Evolutionary conservation across 148 eudicot genomes (phyloP).

Genomic region (Amaranthus hypochondriacus): DNA sequence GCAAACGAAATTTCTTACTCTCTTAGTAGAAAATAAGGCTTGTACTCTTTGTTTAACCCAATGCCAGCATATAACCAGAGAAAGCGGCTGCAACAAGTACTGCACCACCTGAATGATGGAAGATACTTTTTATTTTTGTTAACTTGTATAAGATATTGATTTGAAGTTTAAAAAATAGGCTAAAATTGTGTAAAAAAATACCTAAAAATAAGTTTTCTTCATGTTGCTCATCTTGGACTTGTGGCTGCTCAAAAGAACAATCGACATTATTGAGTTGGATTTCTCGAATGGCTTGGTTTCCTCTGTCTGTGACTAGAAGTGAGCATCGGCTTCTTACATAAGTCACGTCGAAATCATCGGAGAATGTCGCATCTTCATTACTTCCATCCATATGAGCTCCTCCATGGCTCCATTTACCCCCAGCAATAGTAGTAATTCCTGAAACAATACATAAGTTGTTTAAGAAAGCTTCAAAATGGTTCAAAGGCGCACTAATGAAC

Average conservation of each 20-base stretch:
- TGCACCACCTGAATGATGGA: slow-evolving; percentile 46
- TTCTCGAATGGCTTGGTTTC: slow-evolving; percentile 82
- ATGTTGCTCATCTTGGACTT: slow-evolving; percentile 19
- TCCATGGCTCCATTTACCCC: slow-evolving; percentile 63
- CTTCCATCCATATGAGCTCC: slow-evolving; percentile 68
- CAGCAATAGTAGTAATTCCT: slow-evolving; percentile 89
- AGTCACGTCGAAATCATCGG: slow-evolving; percentile 70
- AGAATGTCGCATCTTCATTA: slow-evolving; percentile 70
- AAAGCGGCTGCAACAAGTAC: slow-evolving; percentile 66
- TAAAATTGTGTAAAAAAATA: slow-evolving; percentile 11
- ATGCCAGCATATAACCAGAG: slow-evolving; percentile 86
- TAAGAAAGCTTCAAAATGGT: too few species aligned
- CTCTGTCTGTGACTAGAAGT: slow-evolving; percentile 71
- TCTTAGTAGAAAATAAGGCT: slow-evolving; percentile 54
- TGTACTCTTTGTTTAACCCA: slow-evolving; percentile 62
- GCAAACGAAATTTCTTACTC: slow-evolving; percentile 30
- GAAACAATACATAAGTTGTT: slow-evolving; percentile 6
- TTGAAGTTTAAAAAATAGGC: too few species aligned
- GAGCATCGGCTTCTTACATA: slow-evolving; percentile 67
- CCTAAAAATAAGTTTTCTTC: slow-evolving; percentile 62
- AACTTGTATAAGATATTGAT: neutral
- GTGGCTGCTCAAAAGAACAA: slow-evolving; percentile 41
- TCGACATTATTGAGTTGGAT: slow-evolving; percentile 70
- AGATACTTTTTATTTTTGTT: neutral
- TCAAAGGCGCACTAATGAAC: too few species aligned